These are phyloP conservation scores for Cystoderma amianthinum DNA, from an alignment of 768 basidiomycete species.

Conservation along the genomic window DNA sequence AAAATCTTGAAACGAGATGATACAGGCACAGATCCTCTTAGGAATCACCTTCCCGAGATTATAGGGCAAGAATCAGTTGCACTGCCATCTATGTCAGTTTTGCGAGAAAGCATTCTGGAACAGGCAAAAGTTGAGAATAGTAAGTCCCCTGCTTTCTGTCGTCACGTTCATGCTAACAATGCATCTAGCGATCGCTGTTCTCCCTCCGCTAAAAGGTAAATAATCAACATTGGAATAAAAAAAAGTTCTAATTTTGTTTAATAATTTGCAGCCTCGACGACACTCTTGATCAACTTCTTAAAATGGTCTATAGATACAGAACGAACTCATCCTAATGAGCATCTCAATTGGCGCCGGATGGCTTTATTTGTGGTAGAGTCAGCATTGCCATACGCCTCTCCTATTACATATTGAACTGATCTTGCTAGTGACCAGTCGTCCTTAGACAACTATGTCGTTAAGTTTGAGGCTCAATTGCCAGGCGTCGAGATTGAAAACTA, in stretches of 20 bases:
- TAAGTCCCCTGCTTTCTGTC: conserved; percentile 11
- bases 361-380: conserved; percentile 26
- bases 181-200: conserved; percentile 23
- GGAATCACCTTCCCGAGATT: conserved; percentile 28
- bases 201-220: conserved; percentile 20
- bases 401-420: not conserved
- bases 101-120: conserved; percentile 21
- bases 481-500: not conserved
- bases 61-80: conserved; percentile 14
- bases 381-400: conserved; percentile 2
- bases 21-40: conserved; percentile 12
- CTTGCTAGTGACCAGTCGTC: conserved; percentile 13
- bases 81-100: conserved; percentile 9
- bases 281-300: conserved; percentile 17
- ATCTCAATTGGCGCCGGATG: conserved; percentile 13
- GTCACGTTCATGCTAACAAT: not conserved
- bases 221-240: not conserved
- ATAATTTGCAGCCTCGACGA: conserved; percentile 15
- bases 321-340: conserved; percentile 8
- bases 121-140: conserved; percentile 28
- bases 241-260: not conserved
- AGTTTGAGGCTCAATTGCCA: not conserved
- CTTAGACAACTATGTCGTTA: conserved; percentile 11
- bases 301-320: conserved; percentile 20
- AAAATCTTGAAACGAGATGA: not conserved